Conservation (phyloP, 2,329 filamentous ascomycete species). For the Beauveria sp. region DNA sequence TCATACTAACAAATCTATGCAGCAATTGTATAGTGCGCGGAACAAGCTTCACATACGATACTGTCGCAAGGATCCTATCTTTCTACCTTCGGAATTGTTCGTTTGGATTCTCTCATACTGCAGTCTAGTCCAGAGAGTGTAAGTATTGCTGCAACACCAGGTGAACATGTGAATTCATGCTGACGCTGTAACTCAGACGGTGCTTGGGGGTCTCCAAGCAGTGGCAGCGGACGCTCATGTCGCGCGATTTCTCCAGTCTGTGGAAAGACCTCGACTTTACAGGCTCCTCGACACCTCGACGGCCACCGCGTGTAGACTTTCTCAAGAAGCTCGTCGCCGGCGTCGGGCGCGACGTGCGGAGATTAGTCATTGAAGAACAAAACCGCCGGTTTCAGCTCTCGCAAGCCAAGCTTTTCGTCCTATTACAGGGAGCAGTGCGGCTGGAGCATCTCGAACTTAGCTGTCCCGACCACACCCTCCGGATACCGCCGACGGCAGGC, state of each 20-base stretch:
- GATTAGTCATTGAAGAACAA: conserved; percentile 21
- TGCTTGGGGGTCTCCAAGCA: conserved; percentile 26
- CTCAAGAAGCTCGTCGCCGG: conserved; percentile 24
- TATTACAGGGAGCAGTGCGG: conserved; percentile 20
- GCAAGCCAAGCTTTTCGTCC: conserved; percentile 21
- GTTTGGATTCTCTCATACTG: conserved; percentile 28
- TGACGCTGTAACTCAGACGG: background rate
- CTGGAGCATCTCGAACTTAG: conserved; percentile 23
- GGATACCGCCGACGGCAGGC: conserved; percentile 2
- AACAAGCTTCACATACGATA: conserved; percentile 27
- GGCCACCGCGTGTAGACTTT: conserved; percentile 18
- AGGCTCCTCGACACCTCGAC: conserved; percentile 15
- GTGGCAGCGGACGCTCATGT: conserved; percentile 24
- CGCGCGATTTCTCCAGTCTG: conserved; percentile 21
- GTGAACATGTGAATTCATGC: no score
- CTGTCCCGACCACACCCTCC: conserved; percentile 1
- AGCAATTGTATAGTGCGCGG: conserved; percentile 30
- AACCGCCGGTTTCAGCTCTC: conserved; percentile 21
- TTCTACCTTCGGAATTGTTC: conserved; percentile 29
- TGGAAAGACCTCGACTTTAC: conserved; percentile 27
- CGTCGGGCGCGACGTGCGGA: conserved; percentile 24
- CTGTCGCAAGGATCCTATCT: conserved; percentile 27
- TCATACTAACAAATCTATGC: background rate
- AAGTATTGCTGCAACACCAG: conserved; percentile 5
- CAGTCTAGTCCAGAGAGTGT: conserved; percentile 26